Base-by-base conservation (phyloP, 2,329 filamentous ascomycete genomes). In the Colletotrichum sp. region DNA sequence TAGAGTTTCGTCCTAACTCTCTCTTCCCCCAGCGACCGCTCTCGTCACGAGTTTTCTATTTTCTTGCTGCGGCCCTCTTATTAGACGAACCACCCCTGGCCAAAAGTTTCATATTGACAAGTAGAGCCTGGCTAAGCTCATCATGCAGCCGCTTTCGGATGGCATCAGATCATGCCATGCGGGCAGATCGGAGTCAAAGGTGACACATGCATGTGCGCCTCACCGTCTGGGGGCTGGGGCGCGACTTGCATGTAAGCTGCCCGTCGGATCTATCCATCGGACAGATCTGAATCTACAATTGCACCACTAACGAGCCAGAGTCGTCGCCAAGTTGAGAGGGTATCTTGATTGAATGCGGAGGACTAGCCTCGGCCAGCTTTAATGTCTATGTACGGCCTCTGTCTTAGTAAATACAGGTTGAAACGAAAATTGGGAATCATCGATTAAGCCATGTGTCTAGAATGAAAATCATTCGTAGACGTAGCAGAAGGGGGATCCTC, bases 401-500 rank as follows among this genome's bases (percentile, higher is more conserved):
- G 0, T 13, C 33, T 21, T n/a, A 59, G 33, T 59, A 24, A 13
- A 15, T 34, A 34, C 59, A 11, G 18, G n/a, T 16, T 57, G 54
- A 27, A 64, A 21, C 13, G 61, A 51, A 51, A 24, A 11, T 59
- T 16, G 27, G 33, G 13, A 33, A 33, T 16, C 57, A 24, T n/a
- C 31, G 16, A 24, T 36, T 29, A 15, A 13, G 6, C 18, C 24
- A 18, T 12, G n/a, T n/a, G n/a, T 11, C 11, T 24, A 6, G 24
- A 54, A 27, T 4, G 47, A 8, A 29, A 2, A 18, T 36, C 21
- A 73, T 29, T 73, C 67, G 27, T 87, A 87, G 24, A 87, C 81
- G 70, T 87, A 87, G 73, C 86, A 88, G 68, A 86, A 83, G 7
- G 84, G 84, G 15, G 77, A 74, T 3, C 82, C 84, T 13, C 81